These are phyloP conservation scores for Pulicaria dysenterica DNA, from an alignment of 129 eudicot genomes.

Conservation along the genomic window DNA sequence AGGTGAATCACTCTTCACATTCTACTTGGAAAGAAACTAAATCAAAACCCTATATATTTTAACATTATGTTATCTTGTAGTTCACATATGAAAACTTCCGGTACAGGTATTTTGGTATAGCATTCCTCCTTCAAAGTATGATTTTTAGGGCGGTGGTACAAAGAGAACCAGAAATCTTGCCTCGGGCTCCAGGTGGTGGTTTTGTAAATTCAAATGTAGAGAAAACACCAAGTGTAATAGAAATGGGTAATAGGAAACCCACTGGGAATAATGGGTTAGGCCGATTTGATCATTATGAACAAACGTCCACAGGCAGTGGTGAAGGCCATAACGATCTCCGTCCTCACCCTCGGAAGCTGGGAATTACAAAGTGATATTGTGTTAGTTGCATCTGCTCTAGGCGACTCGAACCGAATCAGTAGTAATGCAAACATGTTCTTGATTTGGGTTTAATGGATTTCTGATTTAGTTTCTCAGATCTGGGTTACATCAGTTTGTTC, in stretches of 20 bases:
- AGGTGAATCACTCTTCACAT: conserved; percentile 48
- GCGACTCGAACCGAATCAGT: conserved; percentile 54
- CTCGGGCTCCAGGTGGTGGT: conserved; percentile 28
- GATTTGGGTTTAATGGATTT: no score
- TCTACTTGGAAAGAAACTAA: not conserved
- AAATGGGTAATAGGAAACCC: conserved; percentile 54
- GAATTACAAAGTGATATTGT: conserved; percentile 53
- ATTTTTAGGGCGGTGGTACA: conserved; percentile 59
- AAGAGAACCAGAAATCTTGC: conserved; percentile 41
- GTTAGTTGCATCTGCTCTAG: conserved; percentile 47
- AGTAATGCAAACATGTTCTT: no score
- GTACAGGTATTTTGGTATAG: conserved; percentile 60
- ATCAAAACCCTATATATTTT: not conserved
- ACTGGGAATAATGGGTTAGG: conserved; percentile 39
- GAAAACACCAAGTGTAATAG: conserved; percentile 51
- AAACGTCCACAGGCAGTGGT: not conserved
- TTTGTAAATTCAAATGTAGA: conserved; percentile 42
- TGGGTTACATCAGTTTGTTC: no score
- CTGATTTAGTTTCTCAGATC: no score
- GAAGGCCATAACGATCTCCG: conserved; percentile 36
- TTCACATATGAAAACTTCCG: conserved; percentile 79
- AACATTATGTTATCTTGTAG: conserved; percentile 45
- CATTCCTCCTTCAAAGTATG: conserved; percentile 70
- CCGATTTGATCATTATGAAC: conserved; percentile 15
- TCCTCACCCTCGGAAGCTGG: conserved; percentile 49